Evolutionary conservation across 2,329 filamentous ascomycete genomes (phyloP).

Genomic region (Akanthomyces muscarius): DNA sequence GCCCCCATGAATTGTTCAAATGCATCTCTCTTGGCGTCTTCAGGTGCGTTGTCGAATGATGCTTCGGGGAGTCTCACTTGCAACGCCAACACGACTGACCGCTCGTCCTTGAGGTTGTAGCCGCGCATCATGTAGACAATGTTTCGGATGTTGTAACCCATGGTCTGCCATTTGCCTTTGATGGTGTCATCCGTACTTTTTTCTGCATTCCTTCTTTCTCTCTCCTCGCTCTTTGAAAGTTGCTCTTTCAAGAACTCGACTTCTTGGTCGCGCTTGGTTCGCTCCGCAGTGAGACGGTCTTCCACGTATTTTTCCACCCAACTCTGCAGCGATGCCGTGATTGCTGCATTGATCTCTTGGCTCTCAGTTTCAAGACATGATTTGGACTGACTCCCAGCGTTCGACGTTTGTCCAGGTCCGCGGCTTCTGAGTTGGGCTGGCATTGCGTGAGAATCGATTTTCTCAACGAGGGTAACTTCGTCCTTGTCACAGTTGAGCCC

Average conservation of each 20-base stretch:
- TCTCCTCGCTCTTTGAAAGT: background rate
- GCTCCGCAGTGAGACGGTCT: background rate
- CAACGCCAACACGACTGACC: no score
- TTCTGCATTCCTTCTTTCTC: background rate
- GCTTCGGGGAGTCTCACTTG: background rate
- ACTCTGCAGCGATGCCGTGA: no score
- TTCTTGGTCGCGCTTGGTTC: background rate
- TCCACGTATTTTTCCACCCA: no score
- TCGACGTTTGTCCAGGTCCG: no score
- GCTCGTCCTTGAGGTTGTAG: no score
- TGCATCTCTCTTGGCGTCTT: accelerated
- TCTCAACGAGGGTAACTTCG: no score
- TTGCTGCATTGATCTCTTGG: no score
- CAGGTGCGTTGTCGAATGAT: accelerated
- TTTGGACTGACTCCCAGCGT: no score
- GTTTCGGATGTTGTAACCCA: background rate
- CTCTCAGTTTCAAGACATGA: no score
- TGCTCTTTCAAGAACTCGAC: background rate
- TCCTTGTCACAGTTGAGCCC: no score
- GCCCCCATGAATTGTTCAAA: background rate
- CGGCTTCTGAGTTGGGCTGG: no score
- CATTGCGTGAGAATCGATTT: no score
- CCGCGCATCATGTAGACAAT: background rate
- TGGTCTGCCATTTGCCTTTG: background rate
- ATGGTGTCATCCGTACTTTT: background rate